A percentile compares a stretch with the other conserved stretches of the same genome.
These are phyloP conservation scores for Acanthamoeba lenticulata DNA, from an alignment of 208 protist species.

Conservation along the genomic window DNA sequence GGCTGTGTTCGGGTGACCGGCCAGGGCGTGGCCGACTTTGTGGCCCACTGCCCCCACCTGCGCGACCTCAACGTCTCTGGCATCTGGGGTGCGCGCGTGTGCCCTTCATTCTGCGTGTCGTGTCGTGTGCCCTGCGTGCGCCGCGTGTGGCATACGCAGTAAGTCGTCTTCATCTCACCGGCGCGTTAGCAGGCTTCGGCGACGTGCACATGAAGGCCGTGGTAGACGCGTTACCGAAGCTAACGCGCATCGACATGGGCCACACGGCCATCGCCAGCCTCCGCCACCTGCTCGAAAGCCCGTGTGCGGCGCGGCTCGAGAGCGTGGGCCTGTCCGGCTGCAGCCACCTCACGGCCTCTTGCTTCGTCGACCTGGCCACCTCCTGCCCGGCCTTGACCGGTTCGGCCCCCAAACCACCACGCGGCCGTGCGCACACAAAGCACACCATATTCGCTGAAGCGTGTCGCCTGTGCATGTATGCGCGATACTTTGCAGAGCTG, in stretches of 20 bases:
- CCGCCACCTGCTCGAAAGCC: neutral
- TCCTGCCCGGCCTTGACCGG: neutral
- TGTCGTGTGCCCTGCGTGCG: no score
- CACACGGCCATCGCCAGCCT: neutral
- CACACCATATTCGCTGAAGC: neutral
- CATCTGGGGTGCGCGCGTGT: neutral
- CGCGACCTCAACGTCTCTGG: neutral
- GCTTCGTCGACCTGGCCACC: neutral
- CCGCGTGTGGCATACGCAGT: no score
- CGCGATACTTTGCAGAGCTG: neutral
- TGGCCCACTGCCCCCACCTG: neutral
- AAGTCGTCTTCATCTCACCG: neutral
- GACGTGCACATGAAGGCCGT: neutral
- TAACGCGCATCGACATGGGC: neutral
- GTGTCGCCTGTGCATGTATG: neutral
- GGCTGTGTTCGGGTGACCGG: neutral
- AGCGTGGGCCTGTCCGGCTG: neutral
- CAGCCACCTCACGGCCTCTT: neutral
- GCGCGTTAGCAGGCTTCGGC: neutral
- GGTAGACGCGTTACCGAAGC: neutral
- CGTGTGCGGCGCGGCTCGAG: neutral
- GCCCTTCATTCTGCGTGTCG: no score
- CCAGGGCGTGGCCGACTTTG: neutral
- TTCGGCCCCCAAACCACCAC: neutral
- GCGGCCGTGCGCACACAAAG: neutral